Percentiles rank a stretch among this genome's conserved stretches.
Evolutionary conservation across 305 asterid species (phyloP).

Genomic region (Fraxinus sp.): DNA sequence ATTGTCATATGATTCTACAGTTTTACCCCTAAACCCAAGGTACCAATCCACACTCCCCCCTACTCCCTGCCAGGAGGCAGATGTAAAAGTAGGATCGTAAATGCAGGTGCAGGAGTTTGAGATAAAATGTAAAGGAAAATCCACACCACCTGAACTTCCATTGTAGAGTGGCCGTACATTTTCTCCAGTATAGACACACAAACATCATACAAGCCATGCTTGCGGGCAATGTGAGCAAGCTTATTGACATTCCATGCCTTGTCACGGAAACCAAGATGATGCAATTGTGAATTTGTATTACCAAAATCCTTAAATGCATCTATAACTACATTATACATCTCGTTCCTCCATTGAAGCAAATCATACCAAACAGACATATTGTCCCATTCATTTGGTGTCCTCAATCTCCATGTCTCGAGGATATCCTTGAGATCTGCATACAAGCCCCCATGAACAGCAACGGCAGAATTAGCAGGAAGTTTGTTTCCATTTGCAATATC

Average conservation of each 20-base stretch:
- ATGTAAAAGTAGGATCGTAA: not conserved
- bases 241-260: constrained; percentile 99
- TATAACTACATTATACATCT: constrained; percentile 91
- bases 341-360: constrained; percentile 99
- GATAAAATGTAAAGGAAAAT: constrained; percentile 8
- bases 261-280: constrained; percentile 98
- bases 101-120: constrained; percentile 1
- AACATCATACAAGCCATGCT: constrained; percentile 93
- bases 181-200: constrained; percentile 92
- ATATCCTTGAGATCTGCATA: constrained; percentile 98
- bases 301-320: constrained; percentile 93
- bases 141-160: constrained; percentile 93
- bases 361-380: constrained; percentile 98
- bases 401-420: constrained; percentile 98
- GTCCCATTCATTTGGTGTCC: constrained; percentile 99
- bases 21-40: not conserved
- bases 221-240: constrained; percentile 95
- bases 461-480: constrained; percentile 73
- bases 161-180: constrained; percentile 99
- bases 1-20: not conserved
- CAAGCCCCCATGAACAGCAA: constrained; percentile 73
- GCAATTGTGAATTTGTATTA: constrained; percentile 80
- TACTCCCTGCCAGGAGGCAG: not conserved
- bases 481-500: constrained; percentile 95
- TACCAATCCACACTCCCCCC: constrained; percentile 4